phyloP scores from a whole-genome alignment of 768 basidiomycete species.

The Lactifluus pinguis region DNA sequence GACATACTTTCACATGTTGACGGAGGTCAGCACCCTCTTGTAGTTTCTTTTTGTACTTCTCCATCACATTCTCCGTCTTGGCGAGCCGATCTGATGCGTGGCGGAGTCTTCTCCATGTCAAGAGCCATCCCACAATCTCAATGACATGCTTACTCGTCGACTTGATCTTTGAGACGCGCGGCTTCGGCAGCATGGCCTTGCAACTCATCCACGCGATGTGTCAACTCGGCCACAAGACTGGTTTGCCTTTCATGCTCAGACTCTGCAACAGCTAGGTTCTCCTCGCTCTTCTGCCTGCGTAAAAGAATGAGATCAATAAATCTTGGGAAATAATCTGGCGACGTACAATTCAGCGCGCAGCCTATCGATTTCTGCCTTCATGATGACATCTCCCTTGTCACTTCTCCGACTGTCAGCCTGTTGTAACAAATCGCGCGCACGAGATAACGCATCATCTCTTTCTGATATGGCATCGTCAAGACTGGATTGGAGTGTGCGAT shows the following conservation, averaged over 20 bases:
- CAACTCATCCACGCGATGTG: conserved; percentile 72
- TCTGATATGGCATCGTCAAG: conserved; percentile 72
- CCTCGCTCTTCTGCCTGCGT: conserved; percentile 86
- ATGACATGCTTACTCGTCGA: conserved; percentile 70
- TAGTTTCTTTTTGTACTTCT: conserved; percentile 97
- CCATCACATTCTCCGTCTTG: conserved; percentile 95
- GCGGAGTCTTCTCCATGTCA: conserved; percentile 49
- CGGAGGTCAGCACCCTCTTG: conserved; percentile 89
- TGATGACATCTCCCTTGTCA: conserved; percentile 67
- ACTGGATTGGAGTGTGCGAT: conserved; percentile 61
- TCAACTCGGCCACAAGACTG: conserved; percentile 57
- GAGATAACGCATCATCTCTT: conserved; percentile 62
- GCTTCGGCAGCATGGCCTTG: conserved; percentile 71
- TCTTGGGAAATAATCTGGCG: neutral
- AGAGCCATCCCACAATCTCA: neutral
- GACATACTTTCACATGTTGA: conserved; percentile 68
- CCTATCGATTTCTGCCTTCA: conserved; percentile 75
- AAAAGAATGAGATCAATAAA: conserved; percentile 25
- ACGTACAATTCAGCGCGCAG: conserved; percentile 80
- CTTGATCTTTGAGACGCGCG: conserved; percentile 76
- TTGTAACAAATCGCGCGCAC: conserved; percentile 49
- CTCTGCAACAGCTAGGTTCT: conserved; percentile 77
- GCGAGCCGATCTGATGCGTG: conserved; percentile 88
- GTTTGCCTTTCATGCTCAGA: conserved; percentile 78
- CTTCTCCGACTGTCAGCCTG: conserved; percentile 51